Base-by-base conservation (phyloP, 1,139 yeast species). In the Pichia sp. region DNA sequence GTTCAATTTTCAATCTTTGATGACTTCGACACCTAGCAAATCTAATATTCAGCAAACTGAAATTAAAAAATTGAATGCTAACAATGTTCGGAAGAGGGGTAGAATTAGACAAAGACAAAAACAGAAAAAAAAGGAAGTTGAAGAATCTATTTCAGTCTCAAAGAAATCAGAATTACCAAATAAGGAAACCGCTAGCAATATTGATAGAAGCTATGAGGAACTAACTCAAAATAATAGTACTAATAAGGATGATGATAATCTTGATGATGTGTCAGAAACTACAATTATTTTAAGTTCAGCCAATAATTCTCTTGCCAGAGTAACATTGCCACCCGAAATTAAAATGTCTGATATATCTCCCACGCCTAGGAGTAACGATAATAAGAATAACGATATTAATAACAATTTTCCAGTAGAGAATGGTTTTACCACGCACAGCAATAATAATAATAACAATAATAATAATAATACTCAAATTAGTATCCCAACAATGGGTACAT, bases 1-100 rank as follows among this genome's bases (percentile, higher is more conserved):
- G 5, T 25, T 43, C 14, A 30, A 19, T 30, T 19, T 38, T 34
- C 31, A 27, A 25, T 18, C 30, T 1, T 45, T 34, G 5, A 31
- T 44, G 34, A 45, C 49, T 6, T 33, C 39, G 16, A 48, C 52
- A 4, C 54, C 52, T 5, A 52, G 41, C 16, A 48, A 43, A 33
- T 18, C 25, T 4, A 29, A 29, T 10, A 18, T 4, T 5, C 8
- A 14, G 41, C 38, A 25, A 25, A 16, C 2, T 18, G 28, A 18
- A 22, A 22, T 22, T 22, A 22, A 22, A 22, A 22, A 22, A 22
- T 22, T 4, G 25, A 22, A 22, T 22, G 25, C 4, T 14, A 41
- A 28, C 10, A 33, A 11, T n/a, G 18, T 28, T 13, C 30, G 42
- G 9, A 31, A 27, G 30, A 43, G 47, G 29, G 52, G 6, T 36